These are phyloP conservation scores for Fusarium sterilihyphosum DNA, from an alignment of 2,329 filamentous ascomycete genomes.

Conservation along the genomic window DNA sequence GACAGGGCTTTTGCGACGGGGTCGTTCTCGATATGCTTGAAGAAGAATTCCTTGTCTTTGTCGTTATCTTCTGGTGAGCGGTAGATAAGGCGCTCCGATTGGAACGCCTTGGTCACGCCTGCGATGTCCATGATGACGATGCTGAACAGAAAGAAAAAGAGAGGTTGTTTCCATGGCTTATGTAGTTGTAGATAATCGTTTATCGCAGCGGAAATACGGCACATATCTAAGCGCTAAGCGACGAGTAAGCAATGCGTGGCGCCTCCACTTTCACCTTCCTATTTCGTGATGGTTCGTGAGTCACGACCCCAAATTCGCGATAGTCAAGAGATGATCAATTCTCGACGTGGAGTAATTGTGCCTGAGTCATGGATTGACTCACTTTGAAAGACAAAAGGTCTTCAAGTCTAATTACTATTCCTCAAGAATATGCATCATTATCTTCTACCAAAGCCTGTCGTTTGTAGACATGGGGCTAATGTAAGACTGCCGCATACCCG, in stretches of 20 bases:
- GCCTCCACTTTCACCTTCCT: background rate
- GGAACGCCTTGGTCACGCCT: background rate
- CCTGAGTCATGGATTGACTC: background rate
- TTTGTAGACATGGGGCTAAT: fast-evolving
- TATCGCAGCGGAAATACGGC: background rate
- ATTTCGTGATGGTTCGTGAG: background rate
- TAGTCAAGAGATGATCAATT: background rate
- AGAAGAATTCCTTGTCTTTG: slow-evolving; percentile 16
- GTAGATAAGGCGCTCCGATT: slow-evolving; percentile 28
- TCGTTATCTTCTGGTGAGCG: slow-evolving; percentile 23
- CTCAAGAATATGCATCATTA: background rate
- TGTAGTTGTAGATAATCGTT: background rate
- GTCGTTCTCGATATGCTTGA: slow-evolving; percentile 17
- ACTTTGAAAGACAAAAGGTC: background rate
- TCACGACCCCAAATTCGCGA: background rate
- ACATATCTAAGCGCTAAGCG: background rate
- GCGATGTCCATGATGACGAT: slow-evolving; percentile 9
- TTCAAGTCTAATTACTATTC: fast-evolving
- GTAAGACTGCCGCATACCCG: background rate
- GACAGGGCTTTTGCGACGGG: slow-evolving; percentile 4
- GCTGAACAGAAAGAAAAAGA: background rate
- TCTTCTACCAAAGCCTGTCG: fast-evolving
- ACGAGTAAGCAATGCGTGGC: background rate
- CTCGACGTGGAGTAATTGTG: background rate
- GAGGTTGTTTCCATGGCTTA: background rate